phyloP scores from a whole-genome alignment of 1,284 basidiomycete species.

The Leccinum ponderosum region DNA sequence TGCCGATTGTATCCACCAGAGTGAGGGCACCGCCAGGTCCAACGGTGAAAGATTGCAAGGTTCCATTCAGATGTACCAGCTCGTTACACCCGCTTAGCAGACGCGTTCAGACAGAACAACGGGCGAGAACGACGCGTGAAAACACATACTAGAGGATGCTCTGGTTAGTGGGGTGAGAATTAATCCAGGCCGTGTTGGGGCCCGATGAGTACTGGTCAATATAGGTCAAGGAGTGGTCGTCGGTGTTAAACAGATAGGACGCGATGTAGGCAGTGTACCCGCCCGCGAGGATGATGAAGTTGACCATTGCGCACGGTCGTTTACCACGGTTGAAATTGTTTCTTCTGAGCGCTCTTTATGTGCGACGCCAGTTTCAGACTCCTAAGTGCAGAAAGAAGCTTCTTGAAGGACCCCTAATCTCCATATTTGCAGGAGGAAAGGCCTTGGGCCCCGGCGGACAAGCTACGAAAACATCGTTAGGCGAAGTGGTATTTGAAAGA shows the following conservation, averaged over 20 bases:
- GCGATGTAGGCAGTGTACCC: conserved; percentile 47
- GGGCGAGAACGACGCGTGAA: conserved; percentile 2
- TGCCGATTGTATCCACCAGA: conserved; percentile 47
- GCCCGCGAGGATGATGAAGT: conserved; percentile 48
- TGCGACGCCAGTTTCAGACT: no score
- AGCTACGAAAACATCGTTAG: no score
- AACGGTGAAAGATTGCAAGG: conserved; percentile 56
- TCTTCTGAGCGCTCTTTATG: no score
- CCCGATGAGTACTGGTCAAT: conserved; percentile 23
- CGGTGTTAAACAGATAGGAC: conserved; percentile 47
- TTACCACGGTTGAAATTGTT: neutral
- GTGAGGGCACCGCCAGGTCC: conserved; percentile 43
- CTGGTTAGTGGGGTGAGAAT: conserved; percentile 41
- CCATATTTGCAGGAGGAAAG: no score
- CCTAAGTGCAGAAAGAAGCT: no score
- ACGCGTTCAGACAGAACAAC: neutral
- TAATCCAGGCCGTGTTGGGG: conserved; percentile 48
- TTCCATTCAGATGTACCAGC: conserved; percentile 41
- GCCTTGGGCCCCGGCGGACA: no score
- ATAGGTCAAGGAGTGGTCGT: conserved; percentile 39
- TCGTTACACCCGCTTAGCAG: conserved; percentile 56
- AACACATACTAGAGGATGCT: conserved; percentile 56
- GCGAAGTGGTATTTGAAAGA: no score
- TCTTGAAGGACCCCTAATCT: no score
- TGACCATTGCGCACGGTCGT: conserved; percentile 41